A percentile compares a stretch with the other conserved stretches of the same genome.
These are phyloP conservation scores for Meyerozyma athensensis DNA, from an alignment of 1,139 yeast species.

Conservation along the genomic window DNA sequence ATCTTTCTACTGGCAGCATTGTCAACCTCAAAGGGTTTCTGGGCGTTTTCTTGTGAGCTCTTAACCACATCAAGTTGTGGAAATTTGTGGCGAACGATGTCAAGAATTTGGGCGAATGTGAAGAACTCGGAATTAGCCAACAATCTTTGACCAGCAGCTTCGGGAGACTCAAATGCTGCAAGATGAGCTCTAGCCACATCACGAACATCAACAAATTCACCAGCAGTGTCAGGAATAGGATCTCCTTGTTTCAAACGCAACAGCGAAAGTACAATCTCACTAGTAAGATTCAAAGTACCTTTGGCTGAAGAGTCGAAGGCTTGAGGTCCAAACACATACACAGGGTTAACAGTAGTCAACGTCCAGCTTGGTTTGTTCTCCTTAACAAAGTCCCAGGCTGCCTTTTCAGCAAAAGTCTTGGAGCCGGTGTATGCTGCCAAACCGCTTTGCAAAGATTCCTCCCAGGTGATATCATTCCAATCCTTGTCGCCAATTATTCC, in stretches of 20 bases:
- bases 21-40: no score
- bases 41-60: no score
- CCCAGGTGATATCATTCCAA: slow-evolving; percentile 36
- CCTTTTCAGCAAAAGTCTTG: slow-evolving; percentile 12
- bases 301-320: no score
- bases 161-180: slow-evolving; percentile 29
- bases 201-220: no score
- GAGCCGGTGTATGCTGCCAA: slow-evolving; percentile 18
- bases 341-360: slow-evolving; percentile 3
- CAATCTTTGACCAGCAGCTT: slow-evolving; percentile 24
- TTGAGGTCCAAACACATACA: no score
- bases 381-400: slow-evolving; percentile 13
- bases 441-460: slow-evolving; percentile 35
- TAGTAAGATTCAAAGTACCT: slow-evolving; percentile 31
- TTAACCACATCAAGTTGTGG: no score
- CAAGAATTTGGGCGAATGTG: slow-evolving; percentile 16
- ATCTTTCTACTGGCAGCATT: no score
- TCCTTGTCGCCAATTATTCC: slow-evolving; percentile 33
- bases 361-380: no score
- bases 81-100: slow-evolving; percentile 20
- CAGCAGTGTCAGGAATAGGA: slow-evolving; percentile 9
- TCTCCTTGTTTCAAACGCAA: slow-evolving; percentile 19
- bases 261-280: slow-evolving; percentile 24
- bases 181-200: slow-evolving; percentile 52
- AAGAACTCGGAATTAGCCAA: slow-evolving; percentile 9